Percentiles rank a stretch among this genome's conserved stretches.
These are phyloP conservation scores for Annona squamosa DNA, from an alignment of 164 flowering plant species.

Conservation along the genomic window DNA sequence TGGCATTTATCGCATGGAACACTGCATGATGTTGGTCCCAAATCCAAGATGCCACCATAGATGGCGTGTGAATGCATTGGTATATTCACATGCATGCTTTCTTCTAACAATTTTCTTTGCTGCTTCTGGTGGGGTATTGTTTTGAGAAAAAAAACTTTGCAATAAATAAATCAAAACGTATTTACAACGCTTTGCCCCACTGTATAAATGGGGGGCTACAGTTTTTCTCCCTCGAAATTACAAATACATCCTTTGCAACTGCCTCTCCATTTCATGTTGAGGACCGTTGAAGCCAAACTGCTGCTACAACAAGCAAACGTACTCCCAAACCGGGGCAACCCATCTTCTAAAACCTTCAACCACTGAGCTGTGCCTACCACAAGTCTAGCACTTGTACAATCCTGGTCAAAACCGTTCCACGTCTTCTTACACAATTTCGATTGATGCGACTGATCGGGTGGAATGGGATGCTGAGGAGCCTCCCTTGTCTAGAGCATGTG, in stretches of 20 bases:
- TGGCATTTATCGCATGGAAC: no score
- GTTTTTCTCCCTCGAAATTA: neutral
- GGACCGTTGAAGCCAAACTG: neutral
- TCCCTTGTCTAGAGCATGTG: slow-evolving; percentile 26
- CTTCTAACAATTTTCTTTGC: neutral
- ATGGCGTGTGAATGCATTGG: no score
- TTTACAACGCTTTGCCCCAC: neutral
- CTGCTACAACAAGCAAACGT: neutral
- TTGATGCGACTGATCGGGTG: slow-evolving; percentile 19
- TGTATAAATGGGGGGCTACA: neutral
- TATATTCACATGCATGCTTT: no score
- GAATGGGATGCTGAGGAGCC: slow-evolving; percentile 20
- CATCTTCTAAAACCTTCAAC: neutral
- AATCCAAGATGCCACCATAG: no score
- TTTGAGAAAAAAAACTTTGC: neutral
- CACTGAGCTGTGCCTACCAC: slow-evolving; percentile 3
- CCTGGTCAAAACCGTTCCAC: neutral
- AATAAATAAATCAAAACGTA: neutral
- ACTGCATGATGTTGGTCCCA: no score
- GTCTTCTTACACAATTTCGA: slow-evolving; percentile 19
- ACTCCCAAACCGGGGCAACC: neutral
- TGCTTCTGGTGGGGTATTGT: neutral
- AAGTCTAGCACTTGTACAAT: neutral
- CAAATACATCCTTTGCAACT: neutral
- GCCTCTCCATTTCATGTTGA: neutral